Base-by-base conservation (phyloP, 2,329 filamentous ascomycete species). In the Biscogniauxia mediterranea region DNA sequence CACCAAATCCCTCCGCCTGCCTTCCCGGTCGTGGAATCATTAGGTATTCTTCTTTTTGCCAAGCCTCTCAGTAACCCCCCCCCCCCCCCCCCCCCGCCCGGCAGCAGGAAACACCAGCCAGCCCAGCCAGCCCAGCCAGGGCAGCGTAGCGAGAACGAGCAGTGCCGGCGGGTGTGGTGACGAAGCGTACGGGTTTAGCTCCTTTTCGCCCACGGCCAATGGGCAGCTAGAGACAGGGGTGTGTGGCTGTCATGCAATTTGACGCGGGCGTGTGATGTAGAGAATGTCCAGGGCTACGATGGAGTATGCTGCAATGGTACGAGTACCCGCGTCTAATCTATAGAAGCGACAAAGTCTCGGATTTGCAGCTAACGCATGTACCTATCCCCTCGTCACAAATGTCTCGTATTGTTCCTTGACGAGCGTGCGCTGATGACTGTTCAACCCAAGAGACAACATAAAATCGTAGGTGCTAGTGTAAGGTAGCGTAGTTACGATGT, bases 221-320 rank as follows among this genome's bases (percentile, higher is more conserved):
- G 59, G 68, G 65, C 60, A 56, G 52, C 25, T 55, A 52, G 21
- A 56, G 61, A 71, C 70, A 73, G 66, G 71, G 70, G 59, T 71
- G 59, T 71, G 59, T 60, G 67, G 62, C 66, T 68, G 66, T 69
- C 68, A 73, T 75, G 69, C 69, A 71, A 71, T 73, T 72, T 75
- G 71, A 69, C 70, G 71, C 73, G 73, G 64, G 70, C 69, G 68
- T 70, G 68, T 70, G 66, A 68, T 70, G 67, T 70, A 67, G 66
- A 68, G 63, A 46, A 46, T 61, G 61, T 65, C 59, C 61, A 68
- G 68, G 66, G 63, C 66, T 62, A 26, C 56, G 21, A 28, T 46
- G 56, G 64, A 59, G 61, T 61, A 63, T 63, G 57, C 49, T 55
- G 56, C 55, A 58, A 28, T 42, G 53, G 54, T 60, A 65, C 63